Evolutionary conservation across 1,284 basidiomycete genomes (phyloP), one percentile per base, ranked within the genome.

Genomic region (Heterobasidion parviporum): DNA sequence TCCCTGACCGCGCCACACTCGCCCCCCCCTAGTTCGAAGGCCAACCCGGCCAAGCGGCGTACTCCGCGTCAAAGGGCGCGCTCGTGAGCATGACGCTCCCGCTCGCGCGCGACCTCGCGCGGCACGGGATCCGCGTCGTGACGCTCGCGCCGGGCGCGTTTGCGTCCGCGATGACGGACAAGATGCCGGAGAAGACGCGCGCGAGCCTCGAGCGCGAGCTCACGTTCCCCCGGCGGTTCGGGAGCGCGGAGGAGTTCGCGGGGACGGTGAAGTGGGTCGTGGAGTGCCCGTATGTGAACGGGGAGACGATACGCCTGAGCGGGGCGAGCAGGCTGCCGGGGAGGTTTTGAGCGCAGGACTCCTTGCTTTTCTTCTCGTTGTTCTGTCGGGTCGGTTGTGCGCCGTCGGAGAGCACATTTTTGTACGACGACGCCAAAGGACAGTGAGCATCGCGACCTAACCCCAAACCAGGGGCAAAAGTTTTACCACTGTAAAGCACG

Each of bases 1-100:
- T 38, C 7, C 8, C 34, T 2, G 26, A 52, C 20, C 36, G 2
- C 6, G n/a, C 41, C 15, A 47, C 8, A 34, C 9, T 7, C 38
- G 8, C 50, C 32, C 44, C 32, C 20, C 53, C n/a, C n/a, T n/a
- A 76, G 74, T 76, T 71, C 58, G 74, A 76, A 62, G 74, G 71
- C 4, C 79, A 81, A 56, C 74, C 77, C 0, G 77, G 78, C 4
- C 79, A 80, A 61, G 70, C 71, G 0, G 79, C 77, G 0, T 82
- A 82, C 61, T 62, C 79, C 1, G 79, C 79, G 7, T 72, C 75
- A 2, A 82, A 82, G 65, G 80, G 80, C 54, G 80, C 78, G 1
- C 54, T 82, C 9, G 67, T 68, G 12, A 77, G 79, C 5, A 80
- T 81, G 76, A 74, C 78, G 0, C 70, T 82, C 6, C 79, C 80